Percentiles rank a stretch among this genome's conserved stretches.
These are phyloP conservation scores for Areca catechu DNA, from an alignment of 176 grass and related monocot genomes.

Conservation along the genomic window DNA sequence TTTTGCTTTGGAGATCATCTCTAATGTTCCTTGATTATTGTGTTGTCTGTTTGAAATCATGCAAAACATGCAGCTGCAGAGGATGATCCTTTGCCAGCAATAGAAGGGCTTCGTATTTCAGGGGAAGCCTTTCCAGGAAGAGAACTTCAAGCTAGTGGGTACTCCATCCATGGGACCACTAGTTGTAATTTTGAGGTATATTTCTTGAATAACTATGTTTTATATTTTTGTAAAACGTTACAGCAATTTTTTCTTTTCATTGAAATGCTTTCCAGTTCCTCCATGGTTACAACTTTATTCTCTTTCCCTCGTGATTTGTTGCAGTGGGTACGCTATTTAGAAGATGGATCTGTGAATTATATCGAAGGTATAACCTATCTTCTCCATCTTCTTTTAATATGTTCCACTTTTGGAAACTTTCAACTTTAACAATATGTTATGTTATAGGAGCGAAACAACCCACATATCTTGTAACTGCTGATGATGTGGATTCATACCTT, in stretches of 20 bases:
- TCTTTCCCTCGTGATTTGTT: background rate
- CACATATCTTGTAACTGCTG: constrained; percentile 81
- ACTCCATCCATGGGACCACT: constrained; percentile 81
- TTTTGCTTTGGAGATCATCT: background rate
- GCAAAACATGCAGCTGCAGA: constrained; percentile 44
- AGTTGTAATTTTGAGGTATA: constrained; percentile 94
- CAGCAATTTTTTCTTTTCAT: too few relatives aligned
- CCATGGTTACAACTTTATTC: too few relatives aligned
- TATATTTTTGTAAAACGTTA: too few relatives aligned
- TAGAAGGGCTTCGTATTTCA: constrained; percentile 79
- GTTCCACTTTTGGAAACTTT: constrained; percentile 11
- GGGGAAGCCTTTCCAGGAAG: constrained; percentile 91
- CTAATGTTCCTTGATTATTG: too few relatives aligned
- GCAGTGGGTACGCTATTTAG: constrained; percentile 90
- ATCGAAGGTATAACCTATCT: constrained; percentile 58
- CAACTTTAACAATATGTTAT: constrained; percentile 10
- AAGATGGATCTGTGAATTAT: constrained; percentile 87
- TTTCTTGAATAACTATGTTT: background rate
- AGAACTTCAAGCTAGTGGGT: constrained; percentile 90
- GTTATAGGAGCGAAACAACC: constrained; percentile 70
- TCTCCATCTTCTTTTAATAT: background rate
- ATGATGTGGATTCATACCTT: constrained; percentile 82
- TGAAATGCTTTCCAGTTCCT: too few relatives aligned
- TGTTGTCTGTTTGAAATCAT: background rate
- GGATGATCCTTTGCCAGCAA: constrained; percentile 78